These are phyloP conservation scores for Phytophthora fragariaefolia DNA, from an alignment of 352 stramenopile genomes.

Conservation along the genomic window DNA sequence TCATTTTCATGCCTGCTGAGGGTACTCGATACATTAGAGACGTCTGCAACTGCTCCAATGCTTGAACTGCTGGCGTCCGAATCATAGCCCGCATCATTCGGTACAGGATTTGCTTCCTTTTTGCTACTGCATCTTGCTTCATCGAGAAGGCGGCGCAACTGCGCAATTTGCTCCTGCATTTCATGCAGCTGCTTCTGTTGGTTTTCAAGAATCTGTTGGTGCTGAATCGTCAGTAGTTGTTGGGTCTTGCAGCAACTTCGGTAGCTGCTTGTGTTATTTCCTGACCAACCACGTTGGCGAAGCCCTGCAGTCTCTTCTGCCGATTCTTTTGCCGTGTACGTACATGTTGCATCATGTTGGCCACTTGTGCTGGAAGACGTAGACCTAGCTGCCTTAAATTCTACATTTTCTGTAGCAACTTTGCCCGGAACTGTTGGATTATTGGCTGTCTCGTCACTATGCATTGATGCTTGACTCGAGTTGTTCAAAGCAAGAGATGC, in stretches of 20 bases:
- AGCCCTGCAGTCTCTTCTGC: background rate
- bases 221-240: conserved; percentile 70
- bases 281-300: conserved; percentile 13
- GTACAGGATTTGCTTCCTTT: conserved; percentile 12
- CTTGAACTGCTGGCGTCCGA: conserved; percentile 39
- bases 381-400: conserved; percentile 17
- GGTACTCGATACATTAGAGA: conserved; percentile 32
- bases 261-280: conserved; percentile 24
- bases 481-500: conserved; percentile 8
- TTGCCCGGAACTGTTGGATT: background rate
- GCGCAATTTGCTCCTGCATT: conserved; percentile 75
- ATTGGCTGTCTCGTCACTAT: conserved; percentile 10
- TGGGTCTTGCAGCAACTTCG: conserved; percentile 71
- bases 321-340: conserved; percentile 1
- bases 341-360: conserved; percentile 9
- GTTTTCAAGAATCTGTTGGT: conserved; percentile 82
- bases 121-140: conserved; percentile 33
- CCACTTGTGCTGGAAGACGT: background rate
- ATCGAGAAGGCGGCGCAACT: conserved; percentile 55
- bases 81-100: conserved; percentile 26
- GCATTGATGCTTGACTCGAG: conserved; percentile 4
- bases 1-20: conserved; percentile 30
- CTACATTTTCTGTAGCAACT: background rate
- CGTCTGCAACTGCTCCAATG: conserved; percentile 31
- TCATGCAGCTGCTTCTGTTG: conserved; percentile 75